Base-by-base conservation (phyloP, 768 basidiomycete species). In the Mycena amicta region DNA sequence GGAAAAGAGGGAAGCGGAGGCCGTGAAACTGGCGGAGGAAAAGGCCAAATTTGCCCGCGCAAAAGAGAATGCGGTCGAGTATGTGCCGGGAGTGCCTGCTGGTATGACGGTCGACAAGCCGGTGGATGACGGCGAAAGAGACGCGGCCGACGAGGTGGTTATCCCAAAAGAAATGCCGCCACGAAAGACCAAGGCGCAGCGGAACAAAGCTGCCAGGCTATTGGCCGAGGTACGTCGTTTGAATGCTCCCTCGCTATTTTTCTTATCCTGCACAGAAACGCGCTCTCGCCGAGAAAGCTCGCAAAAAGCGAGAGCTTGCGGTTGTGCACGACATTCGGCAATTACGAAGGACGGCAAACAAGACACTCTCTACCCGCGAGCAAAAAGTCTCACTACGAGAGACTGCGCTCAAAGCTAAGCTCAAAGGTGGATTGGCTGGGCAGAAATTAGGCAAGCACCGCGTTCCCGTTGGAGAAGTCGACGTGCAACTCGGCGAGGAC, bases 401-500 rank as follows among this genome's bases (percentile, higher is more conserved):
- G 23, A 68, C 75, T 2, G 76, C 75, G 1, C 63, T 75, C 61
- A 68, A 74, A 52, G 78, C 86, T 59, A 85, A 80, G 60, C 71
- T 88, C 49, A 83, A 78, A 67, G 71, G 74, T 29, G 92, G 94
- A 6, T 70, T 94, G 13, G 84, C 78, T 0, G 95, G 95, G 0
- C 81, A 84, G 70, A 84, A 81, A 66, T 67, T 97, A 0, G 95
- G 95, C 6, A 95, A 87, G 70, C 87, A 95, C 66, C 80, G 79
- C 33, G 88, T 95, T 0, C 85, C 84, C 1, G 84, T 83, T 64
- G 81, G 77, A 15, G 77, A 80, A 30, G 80, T 95, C 3, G 90
- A 88, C 45, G 94, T 98, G 16, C 95, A 97, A 72, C 80, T 96
- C 0, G 92, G 92, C 2, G 95, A 96, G 61, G 93, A 97, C 68